Base-by-base conservation (phyloP, 1,139 yeast species). In the Trichomonascaceae sp. region DNA sequence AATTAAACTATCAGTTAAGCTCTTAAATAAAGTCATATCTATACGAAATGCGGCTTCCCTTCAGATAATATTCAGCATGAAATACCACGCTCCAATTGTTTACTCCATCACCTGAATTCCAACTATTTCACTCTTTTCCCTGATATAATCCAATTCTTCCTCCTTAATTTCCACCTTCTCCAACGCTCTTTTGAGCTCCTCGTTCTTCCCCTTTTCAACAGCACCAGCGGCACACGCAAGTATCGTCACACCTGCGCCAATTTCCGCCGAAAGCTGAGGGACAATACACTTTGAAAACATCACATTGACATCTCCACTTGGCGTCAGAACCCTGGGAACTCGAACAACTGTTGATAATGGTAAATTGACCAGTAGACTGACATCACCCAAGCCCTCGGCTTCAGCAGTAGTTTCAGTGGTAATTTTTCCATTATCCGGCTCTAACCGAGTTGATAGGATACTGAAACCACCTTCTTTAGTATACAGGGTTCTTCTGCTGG, bases 391-490 rank as follows among this genome's bases (percentile, higher is more conserved):
- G 49, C 53, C 55, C 18, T 39, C 43, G n/a, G 51, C 55, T 36
- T 53, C 53, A 10, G 57, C 48, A 17, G 49, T 9, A 43, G 39
- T 49, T 27, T 24, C 49, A 12, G 45, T 44, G 17, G 49, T 17
- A 12, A 38, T 50, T 36, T 47, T 45, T 22, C 38, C 43, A 36
- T 55, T 49, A n/a, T 51, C 48, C 20, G 55, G 55, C 27, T 55
- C 57, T 12, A 56, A 45, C 19, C 41, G 41, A 8, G 41, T 15
- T 17, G 41, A 36, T 13, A 55, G 53, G n/a, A 60, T 60, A 12
- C 61, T 57, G 50, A 60, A 60, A 1, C 63, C 63, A 6, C 63
- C 63, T 51, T 60, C 63, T 15, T 56, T 50, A 1, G 62, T 58
- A 19, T 48, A 30, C 24, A 57, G 50, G 10, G 54, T 53, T 8